Evolutionary conservation across 495 filamentous ascomycete genomes (phyloP).

Genomic region (Neurospora tetraspora): DNA sequence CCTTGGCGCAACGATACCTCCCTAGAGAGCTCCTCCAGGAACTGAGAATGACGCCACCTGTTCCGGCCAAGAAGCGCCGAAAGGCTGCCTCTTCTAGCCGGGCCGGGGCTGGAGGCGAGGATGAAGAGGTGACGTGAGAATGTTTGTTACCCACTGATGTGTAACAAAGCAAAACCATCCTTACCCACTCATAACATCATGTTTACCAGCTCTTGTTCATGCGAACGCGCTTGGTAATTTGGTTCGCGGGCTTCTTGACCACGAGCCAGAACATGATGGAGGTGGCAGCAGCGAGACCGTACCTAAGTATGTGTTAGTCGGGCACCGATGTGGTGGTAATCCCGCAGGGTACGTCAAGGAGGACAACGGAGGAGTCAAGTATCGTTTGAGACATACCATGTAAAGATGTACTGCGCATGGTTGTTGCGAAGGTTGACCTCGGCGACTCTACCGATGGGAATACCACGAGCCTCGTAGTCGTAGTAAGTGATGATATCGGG

Average conservation of each 20-base stretch:
- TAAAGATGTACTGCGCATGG: conserved; percentile 96
- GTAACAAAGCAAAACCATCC: background rate
- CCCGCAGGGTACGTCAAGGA: background rate
- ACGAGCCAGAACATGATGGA: conserved; percentile 94
- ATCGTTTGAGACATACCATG: conserved; percentile 56
- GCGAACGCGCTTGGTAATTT: conserved; percentile 62
- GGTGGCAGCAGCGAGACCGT: conserved; percentile 75
- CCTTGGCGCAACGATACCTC: conserved; percentile 70
- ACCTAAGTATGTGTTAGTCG: conserved; percentile 46
- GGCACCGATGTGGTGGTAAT: background rate
- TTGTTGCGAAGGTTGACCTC: conserved; percentile 94
- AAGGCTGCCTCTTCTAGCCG: background rate
- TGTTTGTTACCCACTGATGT: background rate
- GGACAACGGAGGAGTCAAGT: background rate
- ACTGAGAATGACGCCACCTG: conserved; percentile 59
- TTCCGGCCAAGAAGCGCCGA: conserved; percentile 12
- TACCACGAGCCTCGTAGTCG: conserved; percentile 65
- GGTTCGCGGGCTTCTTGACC: conserved; percentile 69
- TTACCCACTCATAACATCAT: background rate
- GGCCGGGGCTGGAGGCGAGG: conserved; percentile 3
- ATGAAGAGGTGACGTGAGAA: conserved; percentile 19
- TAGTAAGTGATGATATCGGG: conserved; percentile 65
- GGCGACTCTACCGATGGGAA: conserved; percentile 81
- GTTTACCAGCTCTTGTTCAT: conserved; percentile 71
- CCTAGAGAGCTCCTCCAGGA: conserved; percentile 76